Evolutionary conservation across 805 yeast species (phyloP), one percentile per base, ranked within the genome.

Genomic region (Kockiozyma suomiensis): DNA sequence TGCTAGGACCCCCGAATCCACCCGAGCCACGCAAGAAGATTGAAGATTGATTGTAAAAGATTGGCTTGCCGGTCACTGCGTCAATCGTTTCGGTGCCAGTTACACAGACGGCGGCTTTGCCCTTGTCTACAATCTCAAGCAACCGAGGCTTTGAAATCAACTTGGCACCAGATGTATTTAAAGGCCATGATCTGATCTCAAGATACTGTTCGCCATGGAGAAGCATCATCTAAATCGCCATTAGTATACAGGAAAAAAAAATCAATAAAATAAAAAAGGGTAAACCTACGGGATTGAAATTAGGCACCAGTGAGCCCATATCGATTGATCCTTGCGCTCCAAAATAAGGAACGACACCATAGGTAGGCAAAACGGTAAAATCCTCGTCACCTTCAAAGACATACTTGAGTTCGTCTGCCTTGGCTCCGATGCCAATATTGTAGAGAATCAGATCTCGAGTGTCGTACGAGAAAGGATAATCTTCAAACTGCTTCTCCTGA

Each of bases 181-280:
- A 79, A 59, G 96, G 94, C 79, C 82, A 85, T 73, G 85, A 82
- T 65, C 80, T 80, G 64, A 93, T 74, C 75, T 85, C 90, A 68
- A 92, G 79, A 75, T 88, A 93, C 74, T 93, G 97, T 77, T 93
- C 99, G 61, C 98, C 99, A 73, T 93, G 98, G 68, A 93, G 81
- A 70, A 93, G 80, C 75, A 87, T 81, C 84, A 90, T 86, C 61
- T 56, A 33, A 13, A 3, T 8, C 15, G 12, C 21, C 15, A 33
- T 49, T 49, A 55, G 59, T 10, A 26, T 15, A 19, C 1, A 21
- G 5, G 5, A 4, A 8, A 19, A 12, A 4, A 12, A 32, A 5
- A n/a, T 23, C 21, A 42, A 21, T 17, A 33, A n/a, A n/a, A 41
- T 2, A 8, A n/a, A 30, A 40, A 17, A 4, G n/a, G n/a, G n/a